These are phyloP conservation scores for Fonsecaea pedrosoi DNA, from an alignment of 2,329 filamentous ascomycete species.

Conservation along the genomic window DNA sequence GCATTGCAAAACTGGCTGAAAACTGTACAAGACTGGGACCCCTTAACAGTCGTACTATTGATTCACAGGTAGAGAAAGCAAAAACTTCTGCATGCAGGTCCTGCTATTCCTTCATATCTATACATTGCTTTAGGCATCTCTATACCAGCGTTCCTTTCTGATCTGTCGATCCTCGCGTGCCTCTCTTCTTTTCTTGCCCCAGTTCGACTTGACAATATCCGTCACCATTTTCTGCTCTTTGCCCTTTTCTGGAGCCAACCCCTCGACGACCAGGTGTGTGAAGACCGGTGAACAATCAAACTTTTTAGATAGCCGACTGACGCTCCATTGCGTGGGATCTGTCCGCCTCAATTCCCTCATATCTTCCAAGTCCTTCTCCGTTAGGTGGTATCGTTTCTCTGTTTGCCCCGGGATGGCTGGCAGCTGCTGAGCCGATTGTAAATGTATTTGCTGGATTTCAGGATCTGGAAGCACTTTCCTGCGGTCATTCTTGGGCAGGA, in stretches of 20 bases:
- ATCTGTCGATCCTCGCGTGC: conserved; percentile 67
- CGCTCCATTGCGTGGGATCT: conserved; percentile 66
- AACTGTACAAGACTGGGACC: conserved; percentile 6
- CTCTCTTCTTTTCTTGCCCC: conserved; percentile 65
- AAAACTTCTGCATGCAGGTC: conserved; percentile 3
- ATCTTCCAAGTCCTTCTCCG: conserved; percentile 62
- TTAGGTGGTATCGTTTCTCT: conserved; percentile 68
- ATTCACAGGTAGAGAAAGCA: conserved; percentile 2
- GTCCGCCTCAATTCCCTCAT: conserved; percentile 62
- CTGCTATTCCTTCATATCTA: conserved; percentile 2
- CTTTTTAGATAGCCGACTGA: conserved; percentile 64
- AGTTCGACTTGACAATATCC: conserved; percentile 63
- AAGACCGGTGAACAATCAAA: conserved; percentile 70
- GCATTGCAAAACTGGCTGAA: neutral
- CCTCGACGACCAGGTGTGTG: conserved; percentile 64
- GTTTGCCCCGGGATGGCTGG: conserved; percentile 58
- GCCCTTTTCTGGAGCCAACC: conserved; percentile 56
- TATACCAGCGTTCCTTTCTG: conserved; percentile 67
- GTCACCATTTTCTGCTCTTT: conserved; percentile 55
- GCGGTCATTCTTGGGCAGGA: conserved; percentile 65
- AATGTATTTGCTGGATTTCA: conserved; percentile 39
- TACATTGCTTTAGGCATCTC: conserved; percentile 56
- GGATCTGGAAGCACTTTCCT: conserved; percentile 37
- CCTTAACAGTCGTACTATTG: neutral
- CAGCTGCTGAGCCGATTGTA: conserved; percentile 39